A percentile compares a stretch with the other conserved stretches of the same genome.
Evolutionary conservation across 2,329 filamentous ascomycete species (phyloP).

Genomic region (Xylogone sp.): DNA sequence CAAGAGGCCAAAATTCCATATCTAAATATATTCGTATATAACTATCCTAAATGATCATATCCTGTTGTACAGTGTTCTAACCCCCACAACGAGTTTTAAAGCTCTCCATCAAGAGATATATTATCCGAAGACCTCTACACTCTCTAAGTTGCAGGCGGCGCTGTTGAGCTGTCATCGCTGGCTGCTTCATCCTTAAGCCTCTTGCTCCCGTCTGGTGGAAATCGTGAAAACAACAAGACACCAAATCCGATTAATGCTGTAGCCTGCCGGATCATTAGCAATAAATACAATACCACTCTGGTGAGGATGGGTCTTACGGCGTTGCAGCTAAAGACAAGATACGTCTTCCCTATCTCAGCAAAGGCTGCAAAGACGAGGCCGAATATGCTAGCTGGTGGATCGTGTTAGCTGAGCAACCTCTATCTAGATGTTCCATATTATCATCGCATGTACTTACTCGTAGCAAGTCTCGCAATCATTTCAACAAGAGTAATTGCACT

Average conservation of each 20-base stretch:
- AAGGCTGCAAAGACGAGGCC: constrained; percentile 63
- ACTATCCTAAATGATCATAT: too few species aligned
- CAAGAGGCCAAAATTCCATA: too few species aligned
- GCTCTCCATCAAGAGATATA: not conserved
- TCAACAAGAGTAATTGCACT: constrained; percentile 68
- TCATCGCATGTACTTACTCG: constrained; percentile 8
- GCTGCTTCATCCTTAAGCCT: not conserved
- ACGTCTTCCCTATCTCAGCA: constrained; percentile 53
- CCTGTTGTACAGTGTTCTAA: too few species aligned
- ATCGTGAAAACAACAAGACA: constrained; percentile 40
- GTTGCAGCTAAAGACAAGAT: constrained; percentile 65
- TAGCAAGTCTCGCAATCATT: constrained; percentile 61
- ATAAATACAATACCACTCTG: not conserved
- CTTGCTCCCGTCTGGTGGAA: constrained; percentile 38
- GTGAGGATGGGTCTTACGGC: constrained; percentile 41
- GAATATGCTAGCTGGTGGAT: constrained; percentile 53
- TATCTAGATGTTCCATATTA: too few species aligned
- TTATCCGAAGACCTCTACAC: too few species aligned
- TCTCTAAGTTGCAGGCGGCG: not conserved
- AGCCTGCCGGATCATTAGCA: constrained; percentile 34
- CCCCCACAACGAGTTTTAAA: too few species aligned
- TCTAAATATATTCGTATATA: too few species aligned
- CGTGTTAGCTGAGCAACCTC: not conserved
- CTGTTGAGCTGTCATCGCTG: not conserved
- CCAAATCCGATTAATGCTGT: constrained; percentile 50